Evolutionary conservation across 768 basidiomycete genomes (phyloP), one percentile per base, ranked within the genome.

Genomic region (Leccinum rimulosum): DNA sequence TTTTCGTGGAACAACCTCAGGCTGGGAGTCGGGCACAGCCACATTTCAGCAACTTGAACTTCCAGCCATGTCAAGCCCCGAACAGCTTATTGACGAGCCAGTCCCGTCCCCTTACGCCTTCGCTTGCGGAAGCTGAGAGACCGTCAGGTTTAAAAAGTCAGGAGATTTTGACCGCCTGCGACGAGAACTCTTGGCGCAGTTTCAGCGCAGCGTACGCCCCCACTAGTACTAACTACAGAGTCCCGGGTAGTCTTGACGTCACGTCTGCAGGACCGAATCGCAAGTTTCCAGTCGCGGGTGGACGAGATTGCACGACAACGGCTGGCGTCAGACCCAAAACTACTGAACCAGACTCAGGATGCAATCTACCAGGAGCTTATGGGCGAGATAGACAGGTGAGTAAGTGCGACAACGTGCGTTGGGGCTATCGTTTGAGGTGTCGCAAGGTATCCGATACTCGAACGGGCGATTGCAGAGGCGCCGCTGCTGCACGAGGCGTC

Each of bases 131-230:
- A 25, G 14, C 52, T 61, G 56, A 60, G 61, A n/a, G 17, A 40
- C 48, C 14, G 50, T 22, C 50, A 91, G 89, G 65, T 91, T 89
- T 76, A 90, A 91, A 73, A 86, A 85, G 65, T 88, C 87, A 11
- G 89, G 88, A 30, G 87, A 91, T 73, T 90, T 89, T 63, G 88
- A 91, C 64, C 82, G 85, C 25, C 68, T 90, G 61, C 80, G 89
- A 52, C 81, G 82, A 52, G 84, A 90, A 71, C 74, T 91, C 25
- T 70, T 90, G 38, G 66, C 77, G 6, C 77, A 85, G 65, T 88
- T 89, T 70, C 82, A 84, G 64, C 79, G 76, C 63, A 81, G 84
- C 66, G 88, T 89, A 70, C 60, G 83, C 55, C 52, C 10, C 40
- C 14, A 1, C 17, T n/a, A n/a, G n/a, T 17, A 33, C n/a, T 33